Evolutionary conservation across 2,329 filamentous ascomycete genomes (phyloP).

Genomic region (Microcyclospora tardicrescens): DNA sequence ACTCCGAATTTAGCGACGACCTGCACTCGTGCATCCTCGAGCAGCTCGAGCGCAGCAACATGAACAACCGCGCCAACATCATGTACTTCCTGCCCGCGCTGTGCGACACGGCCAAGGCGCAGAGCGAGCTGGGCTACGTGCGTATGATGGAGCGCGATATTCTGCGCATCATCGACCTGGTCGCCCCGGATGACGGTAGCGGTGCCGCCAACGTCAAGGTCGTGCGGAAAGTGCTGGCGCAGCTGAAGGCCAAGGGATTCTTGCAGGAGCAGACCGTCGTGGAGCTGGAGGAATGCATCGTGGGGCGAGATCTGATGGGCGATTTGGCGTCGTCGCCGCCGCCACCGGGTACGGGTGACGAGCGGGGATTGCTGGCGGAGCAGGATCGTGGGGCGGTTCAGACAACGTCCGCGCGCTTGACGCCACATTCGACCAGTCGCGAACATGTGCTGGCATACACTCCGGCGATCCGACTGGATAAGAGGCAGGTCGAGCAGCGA

Average conservation of each 20-base stretch:
- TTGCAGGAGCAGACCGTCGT: conserved; percentile 60
- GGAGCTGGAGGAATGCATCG: conserved; percentile 74
- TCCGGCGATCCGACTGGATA: conserved; percentile 48
- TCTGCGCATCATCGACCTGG: conserved; percentile 77
- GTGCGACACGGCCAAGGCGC: conserved; percentile 69
- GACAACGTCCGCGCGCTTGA: conserved; percentile 6
- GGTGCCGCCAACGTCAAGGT: conserved; percentile 92
- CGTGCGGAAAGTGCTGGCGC: conserved; percentile 49
- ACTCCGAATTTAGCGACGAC: conserved; percentile 91
- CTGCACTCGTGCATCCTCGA: conserved; percentile 94
- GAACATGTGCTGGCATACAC: conserved; percentile 5
- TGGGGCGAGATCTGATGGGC: conserved; percentile 49
- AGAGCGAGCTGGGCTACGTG: conserved; percentile 67
- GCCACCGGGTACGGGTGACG: not conserved
- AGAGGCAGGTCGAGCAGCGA: conserved; percentile 81
- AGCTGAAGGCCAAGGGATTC: conserved; percentile 51
- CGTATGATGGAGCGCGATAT: conserved; percentile 94
- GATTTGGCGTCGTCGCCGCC: conserved; percentile 9
- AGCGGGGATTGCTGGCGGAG: not conserved
- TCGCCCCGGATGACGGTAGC: conserved; percentile 73
- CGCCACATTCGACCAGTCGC: conserved; percentile 12
- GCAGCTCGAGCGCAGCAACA: conserved; percentile 82
- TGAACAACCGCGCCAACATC: conserved; percentile 96
- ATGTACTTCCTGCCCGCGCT: conserved; percentile 98
- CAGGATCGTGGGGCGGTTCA: conserved; percentile 1